Percentiles rank a stretch among this genome's conserved stretches.
phyloP scores from a whole-genome alignment of 2,329 filamentous ascomycete genomes.

The Parafenestella ontariensis region DNA sequence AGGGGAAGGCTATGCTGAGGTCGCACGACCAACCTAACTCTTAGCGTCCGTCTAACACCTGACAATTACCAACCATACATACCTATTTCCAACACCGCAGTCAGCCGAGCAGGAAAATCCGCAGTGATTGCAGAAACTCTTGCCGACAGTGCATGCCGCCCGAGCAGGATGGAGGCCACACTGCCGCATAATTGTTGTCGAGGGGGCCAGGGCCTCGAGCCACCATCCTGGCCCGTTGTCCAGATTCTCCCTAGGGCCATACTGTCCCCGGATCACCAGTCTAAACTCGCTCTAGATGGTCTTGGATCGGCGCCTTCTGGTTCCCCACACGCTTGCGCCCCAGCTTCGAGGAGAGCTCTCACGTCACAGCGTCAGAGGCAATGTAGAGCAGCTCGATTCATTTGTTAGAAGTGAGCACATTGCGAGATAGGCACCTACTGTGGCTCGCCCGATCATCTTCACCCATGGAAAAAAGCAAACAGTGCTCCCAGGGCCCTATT shows the following conservation, averaged over 20 bases:
- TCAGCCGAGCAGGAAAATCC: slow-evolving; percentile 8
- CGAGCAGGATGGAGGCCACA: slow-evolving; percentile 6
- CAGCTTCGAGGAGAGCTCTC: not conserved
- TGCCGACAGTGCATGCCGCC: slow-evolving; percentile 1
- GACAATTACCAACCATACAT: slow-evolving; percentile 1
- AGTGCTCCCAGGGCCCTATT: not conserved
- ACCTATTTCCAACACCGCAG: slow-evolving; percentile 3
- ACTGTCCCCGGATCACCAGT: slow-evolving; percentile 22
- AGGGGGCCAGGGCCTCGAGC: slow-evolving; percentile 28
- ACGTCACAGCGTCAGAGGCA: not conserved
- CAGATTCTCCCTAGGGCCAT: slow-evolving; percentile 13
- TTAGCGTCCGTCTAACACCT: slow-evolving; percentile 13
- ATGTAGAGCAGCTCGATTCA: not conserved
- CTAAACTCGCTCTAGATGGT: slow-evolving; percentile 22
- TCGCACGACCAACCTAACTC: not conserved
- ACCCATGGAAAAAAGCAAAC: not conserved
- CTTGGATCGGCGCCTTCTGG: slow-evolving; percentile 15
- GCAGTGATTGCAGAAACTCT: not conserved
- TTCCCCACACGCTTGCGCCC: slow-evolving; percentile 15
- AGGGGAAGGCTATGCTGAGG: not conserved
- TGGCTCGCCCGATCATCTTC: not conserved
- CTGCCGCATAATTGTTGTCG: slow-evolving; percentile 15
- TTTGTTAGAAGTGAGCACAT: not conserved
- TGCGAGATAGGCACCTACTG: not conserved
- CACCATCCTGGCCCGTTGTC: slow-evolving; percentile 13